These are phyloP conservation scores for Telfairia occidentalis DNA, from an alignment of 331 rosid genomes.

Conservation along the genomic window DNA sequence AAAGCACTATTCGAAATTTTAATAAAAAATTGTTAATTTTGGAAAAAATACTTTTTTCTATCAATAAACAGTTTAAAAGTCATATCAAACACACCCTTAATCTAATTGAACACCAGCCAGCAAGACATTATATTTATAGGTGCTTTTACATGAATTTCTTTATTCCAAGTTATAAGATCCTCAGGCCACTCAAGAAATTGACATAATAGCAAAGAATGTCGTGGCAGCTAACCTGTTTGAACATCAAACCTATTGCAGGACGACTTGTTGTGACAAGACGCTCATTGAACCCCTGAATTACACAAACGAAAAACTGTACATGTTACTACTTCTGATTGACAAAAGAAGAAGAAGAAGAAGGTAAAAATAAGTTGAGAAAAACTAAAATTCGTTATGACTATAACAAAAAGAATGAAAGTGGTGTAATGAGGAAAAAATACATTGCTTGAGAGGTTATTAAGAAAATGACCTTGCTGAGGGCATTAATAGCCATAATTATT, in stretches of 20 bases:
- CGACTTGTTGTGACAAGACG: constrained; percentile 94
- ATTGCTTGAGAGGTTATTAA: not conserved
- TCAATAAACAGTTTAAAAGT: too few species aligned
- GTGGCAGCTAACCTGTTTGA: constrained; percentile 64
- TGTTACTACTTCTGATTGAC: not conserved
- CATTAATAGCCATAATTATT: constrained; percentile 80
- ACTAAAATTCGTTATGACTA: not conserved
- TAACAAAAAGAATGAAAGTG: not conserved
- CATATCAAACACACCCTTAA: too few species aligned
- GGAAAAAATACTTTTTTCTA: too few species aligned
- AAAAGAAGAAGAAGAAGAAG: not conserved
- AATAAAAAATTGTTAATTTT: too few species aligned
- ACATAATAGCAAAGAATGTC: not conserved
- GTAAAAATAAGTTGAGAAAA: not conserved
- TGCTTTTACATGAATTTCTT: not conserved
- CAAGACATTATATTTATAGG: not conserved
- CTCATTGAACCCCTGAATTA: constrained; percentile 83
- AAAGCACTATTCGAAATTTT: too few species aligned
- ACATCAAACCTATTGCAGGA: constrained; percentile 92
- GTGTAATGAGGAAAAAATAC: not conserved
- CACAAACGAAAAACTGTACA: not conserved
- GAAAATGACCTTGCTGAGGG: constrained; percentile 83
- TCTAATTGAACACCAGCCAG: not conserved
- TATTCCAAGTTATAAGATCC: not conserved
- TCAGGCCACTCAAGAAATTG: not conserved